Conservation (phyloP, 2,329 filamentous ascomycete genomes). For the Sclerotiophoma versabilis region DNA sequence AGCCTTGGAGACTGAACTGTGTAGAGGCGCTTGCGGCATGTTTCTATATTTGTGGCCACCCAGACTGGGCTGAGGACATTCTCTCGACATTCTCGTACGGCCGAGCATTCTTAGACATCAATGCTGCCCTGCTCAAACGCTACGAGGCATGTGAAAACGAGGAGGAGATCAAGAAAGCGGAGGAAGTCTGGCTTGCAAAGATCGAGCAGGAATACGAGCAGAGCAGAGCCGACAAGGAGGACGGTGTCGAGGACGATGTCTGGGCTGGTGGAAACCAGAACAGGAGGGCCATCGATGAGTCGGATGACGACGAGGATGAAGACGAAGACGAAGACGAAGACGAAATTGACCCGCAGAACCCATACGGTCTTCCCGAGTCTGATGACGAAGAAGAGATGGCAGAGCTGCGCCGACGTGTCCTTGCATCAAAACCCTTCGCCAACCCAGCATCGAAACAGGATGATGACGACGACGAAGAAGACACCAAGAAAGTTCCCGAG, state of each 20-base stretch:
- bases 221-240: constrained; percentile 71
- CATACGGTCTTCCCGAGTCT: constrained; percentile 75
- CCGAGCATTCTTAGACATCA: constrained; percentile 87
- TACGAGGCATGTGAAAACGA: constrained; percentile 87
- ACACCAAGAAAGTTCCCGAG: constrained; percentile 64
- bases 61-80: constrained; percentile 87
- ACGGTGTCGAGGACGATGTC: constrained; percentile 69
- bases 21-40: constrained; percentile 92
- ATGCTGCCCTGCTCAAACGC: constrained; percentile 77
- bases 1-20: constrained; percentile 93
- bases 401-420: constrained; percentile 85
- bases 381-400: constrained; percentile 90
- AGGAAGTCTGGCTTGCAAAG: constrained; percentile 87
- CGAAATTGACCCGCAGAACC: constrained; percentile 65
- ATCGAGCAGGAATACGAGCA: constrained; percentile 89
- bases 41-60: constrained; percentile 90
- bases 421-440: constrained; percentile 87
- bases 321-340: constrained; percentile 51
- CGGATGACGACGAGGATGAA: constrained; percentile 59
- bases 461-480: constrained; percentile 25
- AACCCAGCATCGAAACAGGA: constrained; percentile 59
- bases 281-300: constrained; percentile 58
- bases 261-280: constrained; percentile 95
- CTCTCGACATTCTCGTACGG: constrained; percentile 89
- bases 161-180: constrained; percentile 80